Evolutionary conservation across 805 yeast species (phyloP), one percentile per base, ranked within the genome.

Genomic region (Monosporozyma aquatica): DNA sequence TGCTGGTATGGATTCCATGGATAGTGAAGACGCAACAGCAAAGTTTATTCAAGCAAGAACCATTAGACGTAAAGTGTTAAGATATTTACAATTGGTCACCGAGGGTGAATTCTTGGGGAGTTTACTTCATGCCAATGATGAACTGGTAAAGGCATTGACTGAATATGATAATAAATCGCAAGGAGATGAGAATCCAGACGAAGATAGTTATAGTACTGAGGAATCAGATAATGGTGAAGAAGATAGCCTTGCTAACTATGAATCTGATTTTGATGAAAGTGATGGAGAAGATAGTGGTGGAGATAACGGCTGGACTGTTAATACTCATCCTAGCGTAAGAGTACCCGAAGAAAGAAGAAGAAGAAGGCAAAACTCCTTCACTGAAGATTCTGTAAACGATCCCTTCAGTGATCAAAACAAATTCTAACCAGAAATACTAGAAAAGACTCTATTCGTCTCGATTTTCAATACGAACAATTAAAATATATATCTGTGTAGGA

Each of bases 21-120:
- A 85, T 42, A 78, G 83, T 49, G 63, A 67, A 17, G 70, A 70
- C 39, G 78, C 82, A 9, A 72, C 77, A n/a, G 67, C 67, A 22
- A 74, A 76, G 42, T 90, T 90, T 56, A 82, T 85, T 45, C 72
- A 78, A 59, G 83, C 94, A 53, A 74, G 90, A 46, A 66, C 73
- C 6, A 73, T 83, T 41, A 76, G 98, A 59, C 72, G 95, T 46
- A 80, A 78, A 53, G 77, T 92, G 13, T 68, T 92, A 49, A 68
- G 87, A 47, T 87, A 87, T 58, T 70, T 92, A 50, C 97, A 92
- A 63, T 70, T 76, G 40, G 86, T 87, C 32, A 82, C 85, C 34
- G 79, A 78, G 45, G 97, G 89, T 48, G 95, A 86, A 54, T 82
- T 78, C 47, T 64, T 92, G 48, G 97, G 97, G n/a, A 74, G 86